Percentiles rank a stretch among this genome's conserved stretches.
Conservation (phyloP, 2,329 filamentous ascomycete genomes). For the Neopestalotiopsis sp. region DNA sequence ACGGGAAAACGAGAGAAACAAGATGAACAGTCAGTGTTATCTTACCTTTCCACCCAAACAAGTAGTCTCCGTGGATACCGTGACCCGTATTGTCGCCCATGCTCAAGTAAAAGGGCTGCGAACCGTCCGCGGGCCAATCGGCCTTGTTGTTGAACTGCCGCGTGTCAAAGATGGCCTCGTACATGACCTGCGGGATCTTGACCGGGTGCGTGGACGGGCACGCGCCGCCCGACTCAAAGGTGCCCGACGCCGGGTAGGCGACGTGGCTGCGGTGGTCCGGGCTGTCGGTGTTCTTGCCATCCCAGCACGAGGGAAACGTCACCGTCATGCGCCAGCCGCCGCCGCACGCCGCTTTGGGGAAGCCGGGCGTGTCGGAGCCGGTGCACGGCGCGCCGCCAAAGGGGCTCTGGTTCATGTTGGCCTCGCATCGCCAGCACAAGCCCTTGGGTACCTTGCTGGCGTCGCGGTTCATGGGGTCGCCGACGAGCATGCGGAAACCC, state of each 20-base stretch:
- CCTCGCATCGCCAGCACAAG: conserved; percentile 45
- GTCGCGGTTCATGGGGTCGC: conserved; percentile 38
- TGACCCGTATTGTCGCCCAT: conserved; percentile 40
- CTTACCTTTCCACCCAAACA: conserved; percentile 42
- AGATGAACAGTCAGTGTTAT: background rate
- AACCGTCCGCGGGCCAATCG: conserved; percentile 37
- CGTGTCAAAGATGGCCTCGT: conserved; percentile 61
- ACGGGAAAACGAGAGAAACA: background rate
- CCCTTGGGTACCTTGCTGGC: conserved; percentile 29
- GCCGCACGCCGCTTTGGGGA: conserved; percentile 57
- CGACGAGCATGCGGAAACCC: conserved; percentile 54
- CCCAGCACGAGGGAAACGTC: conserved; percentile 62
- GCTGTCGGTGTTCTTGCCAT: conserved; percentile 54
- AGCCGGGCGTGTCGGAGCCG: conserved; percentile 47
- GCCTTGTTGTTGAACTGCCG: conserved; percentile 32
- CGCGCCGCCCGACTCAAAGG: conserved; percentile 44
- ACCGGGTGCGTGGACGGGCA: conserved; percentile 58
- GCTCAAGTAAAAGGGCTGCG: conserved; percentile 38
- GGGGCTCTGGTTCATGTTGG: conserved; percentile 28
- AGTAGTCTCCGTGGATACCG: conserved; percentile 44
- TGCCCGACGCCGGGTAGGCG: conserved; percentile 47
- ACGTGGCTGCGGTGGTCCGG: conserved; percentile 56
- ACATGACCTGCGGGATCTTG: conserved; percentile 65
- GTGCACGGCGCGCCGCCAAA: conserved; percentile 39
- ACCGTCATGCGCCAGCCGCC: conserved; percentile 55